These are phyloP conservation scores for Russula sp. DNA, from an alignment of 768 basidiomycete species.

Conservation along the genomic window DNA sequence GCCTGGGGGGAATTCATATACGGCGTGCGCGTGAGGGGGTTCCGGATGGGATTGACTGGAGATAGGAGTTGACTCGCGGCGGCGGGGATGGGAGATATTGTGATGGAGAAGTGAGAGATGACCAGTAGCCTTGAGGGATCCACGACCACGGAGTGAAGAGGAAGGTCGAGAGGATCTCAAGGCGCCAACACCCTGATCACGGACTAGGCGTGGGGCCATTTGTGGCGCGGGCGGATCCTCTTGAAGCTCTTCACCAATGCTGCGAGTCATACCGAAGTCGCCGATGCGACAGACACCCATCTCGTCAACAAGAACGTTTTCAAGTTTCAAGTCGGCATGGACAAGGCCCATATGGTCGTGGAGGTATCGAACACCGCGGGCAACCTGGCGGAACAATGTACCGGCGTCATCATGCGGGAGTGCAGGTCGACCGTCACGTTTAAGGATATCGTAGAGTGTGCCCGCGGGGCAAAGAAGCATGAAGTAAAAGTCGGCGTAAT, in stretches of 20 bases:
- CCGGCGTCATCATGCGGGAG: slow-evolving; percentile 76
- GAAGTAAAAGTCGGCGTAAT: slow-evolving; percentile 73
- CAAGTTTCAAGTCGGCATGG: slow-evolving; percentile 95
- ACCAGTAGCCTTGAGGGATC: slow-evolving; percentile 25
- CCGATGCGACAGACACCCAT: slow-evolving; percentile 80
- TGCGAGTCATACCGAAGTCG: slow-evolving; percentile 80
- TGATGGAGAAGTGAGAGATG: slow-evolving; percentile 40
- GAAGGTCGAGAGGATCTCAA: slow-evolving; percentile 3
- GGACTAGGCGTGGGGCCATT: neutral
- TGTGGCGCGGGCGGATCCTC: slow-evolving; percentile 6
- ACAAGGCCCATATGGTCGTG: slow-evolving; percentile 74
- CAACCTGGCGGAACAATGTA: slow-evolving; percentile 84
- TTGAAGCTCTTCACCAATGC: slow-evolving; percentile 48
- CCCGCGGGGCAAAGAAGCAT: slow-evolving; percentile 83
- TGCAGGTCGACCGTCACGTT: slow-evolving; percentile 63
- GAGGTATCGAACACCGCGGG: slow-evolving; percentile 76
- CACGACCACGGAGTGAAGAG: slow-evolving; percentile 14
- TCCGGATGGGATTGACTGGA: slow-evolving; percentile 34
- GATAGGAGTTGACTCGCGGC: slow-evolving; percentile 46
- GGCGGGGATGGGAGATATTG: slow-evolving; percentile 47
- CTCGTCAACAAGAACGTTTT: slow-evolving; percentile 92
- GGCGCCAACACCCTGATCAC: neutral
- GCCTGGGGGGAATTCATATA: slow-evolving; percentile 63
- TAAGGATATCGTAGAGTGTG: slow-evolving; percentile 79
- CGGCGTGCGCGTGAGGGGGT: slow-evolving; percentile 36